These are phyloP conservation scores for Chaetoscypha palmicola DNA, from an alignment of 2,329 filamentous ascomycete genomes.

Conservation along the genomic window DNA sequence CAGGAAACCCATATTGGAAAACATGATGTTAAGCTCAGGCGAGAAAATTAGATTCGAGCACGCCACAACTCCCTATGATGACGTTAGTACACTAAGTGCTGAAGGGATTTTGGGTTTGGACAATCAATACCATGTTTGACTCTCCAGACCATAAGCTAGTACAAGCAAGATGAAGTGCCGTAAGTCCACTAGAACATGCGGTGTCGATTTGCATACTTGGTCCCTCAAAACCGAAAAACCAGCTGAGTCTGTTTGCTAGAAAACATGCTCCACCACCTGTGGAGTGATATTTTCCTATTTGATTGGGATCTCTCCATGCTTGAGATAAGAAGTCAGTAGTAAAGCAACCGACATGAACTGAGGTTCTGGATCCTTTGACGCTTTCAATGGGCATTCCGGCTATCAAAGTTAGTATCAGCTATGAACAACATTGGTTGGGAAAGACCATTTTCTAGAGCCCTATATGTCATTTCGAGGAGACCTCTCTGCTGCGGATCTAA, in stretches of 20 bases:
- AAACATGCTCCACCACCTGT: constrained; percentile 33
- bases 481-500: constrained; percentile 43
- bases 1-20: constrained; percentile 21
- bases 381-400: constrained; percentile 3
- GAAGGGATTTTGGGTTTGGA: constrained; percentile 33
- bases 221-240: constrained; percentile 42
- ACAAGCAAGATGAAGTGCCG: constrained; percentile 46
- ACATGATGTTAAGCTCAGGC: constrained; percentile 31
- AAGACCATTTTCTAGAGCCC: constrained; percentile 26
- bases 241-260: constrained; percentile 47
- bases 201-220: constrained; percentile 51
- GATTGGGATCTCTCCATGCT: not conserved
- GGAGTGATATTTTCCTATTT: not conserved
- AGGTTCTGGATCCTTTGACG: constrained; percentile 22
- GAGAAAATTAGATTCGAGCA: constrained; percentile 20
- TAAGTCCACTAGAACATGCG: constrained; percentile 48
- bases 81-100: constrained; percentile 41
- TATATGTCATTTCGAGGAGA: constrained; percentile 35
- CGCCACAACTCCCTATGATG: constrained; percentile 28
- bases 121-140: constrained; percentile 16
- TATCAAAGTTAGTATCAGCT: not conserved
- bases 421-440: not conserved
- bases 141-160: constrained; percentile 35
- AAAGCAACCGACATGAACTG: constrained; percentile 45
- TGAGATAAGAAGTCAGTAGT: not conserved